These are phyloP conservation scores for Plasmodium gaboni DNA, from an alignment of 169 alveolate species.

Conservation along the genomic window DNA sequence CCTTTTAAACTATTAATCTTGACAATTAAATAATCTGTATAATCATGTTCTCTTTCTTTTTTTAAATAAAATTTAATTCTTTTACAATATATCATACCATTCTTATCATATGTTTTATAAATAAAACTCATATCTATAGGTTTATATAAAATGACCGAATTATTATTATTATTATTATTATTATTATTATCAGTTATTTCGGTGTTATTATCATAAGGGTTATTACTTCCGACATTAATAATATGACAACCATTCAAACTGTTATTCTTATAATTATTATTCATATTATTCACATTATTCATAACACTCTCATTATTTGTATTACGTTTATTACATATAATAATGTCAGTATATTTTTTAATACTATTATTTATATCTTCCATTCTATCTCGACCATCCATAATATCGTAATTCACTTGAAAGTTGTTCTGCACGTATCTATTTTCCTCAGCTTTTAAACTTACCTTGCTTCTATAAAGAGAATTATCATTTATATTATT, in stretches of 20 bases:
- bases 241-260: neutral
- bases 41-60: slow-evolving; percentile 28
- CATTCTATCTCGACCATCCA: too few relatives aligned
- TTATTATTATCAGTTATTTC: neutral
- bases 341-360: too few relatives aligned
- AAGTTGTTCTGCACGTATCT: neutral
- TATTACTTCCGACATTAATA: neutral
- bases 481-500: neutral
- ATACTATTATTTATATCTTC: too few relatives aligned
- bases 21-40: slow-evolving; percentile 10
- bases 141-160: neutral
- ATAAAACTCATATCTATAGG: slow-evolving; percentile 62
- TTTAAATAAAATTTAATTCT: slow-evolving; percentile 33
- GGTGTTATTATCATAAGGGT: neutral
- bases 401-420: too few relatives aligned
- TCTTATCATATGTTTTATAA: slow-evolving; percentile 54
- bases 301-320: too few relatives aligned
- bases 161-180: neutral
- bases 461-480: neutral
- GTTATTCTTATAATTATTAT: neutral
- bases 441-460: neutral
- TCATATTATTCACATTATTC: too few relatives aligned
- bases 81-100: slow-evolving; percentile 62
- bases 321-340: too few relatives aligned
- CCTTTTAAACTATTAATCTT: slow-evolving; percentile 53